These are phyloP conservation scores for Umbelopsis sp. DNA, from an alignment of 192 early-diverging fungal species.

Conservation along the genomic window DNA sequence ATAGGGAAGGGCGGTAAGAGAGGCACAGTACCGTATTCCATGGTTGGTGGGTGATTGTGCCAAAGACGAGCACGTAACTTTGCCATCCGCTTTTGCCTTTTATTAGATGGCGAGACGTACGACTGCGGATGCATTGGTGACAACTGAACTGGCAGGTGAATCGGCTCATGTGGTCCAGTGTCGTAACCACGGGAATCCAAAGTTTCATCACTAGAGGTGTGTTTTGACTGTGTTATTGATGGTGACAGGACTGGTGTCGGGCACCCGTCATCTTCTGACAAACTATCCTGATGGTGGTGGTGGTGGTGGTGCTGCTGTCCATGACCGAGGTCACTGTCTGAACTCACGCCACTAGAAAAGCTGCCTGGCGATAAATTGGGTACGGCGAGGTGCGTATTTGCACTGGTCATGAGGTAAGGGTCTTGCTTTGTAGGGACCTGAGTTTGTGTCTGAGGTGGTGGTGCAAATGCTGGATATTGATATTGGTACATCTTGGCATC, in stretches of 20 bases:
- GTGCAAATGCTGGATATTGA: neutral
- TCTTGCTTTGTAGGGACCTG: neutral
- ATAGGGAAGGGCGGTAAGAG: neutral
- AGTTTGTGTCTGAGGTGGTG: neutral
- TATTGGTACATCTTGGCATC: slow-evolving; percentile 3
- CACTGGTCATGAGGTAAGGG: neutral
- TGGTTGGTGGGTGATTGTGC: neutral
- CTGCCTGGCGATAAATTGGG: slow-evolving; percentile 10
- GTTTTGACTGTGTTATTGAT: neutral
- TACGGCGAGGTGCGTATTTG: neutral
- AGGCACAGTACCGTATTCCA: neutral
- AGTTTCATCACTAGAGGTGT: neutral
- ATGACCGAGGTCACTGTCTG: neutral
- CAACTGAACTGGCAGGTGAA: slow-evolving; percentile 6
- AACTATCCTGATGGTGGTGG: neutral
- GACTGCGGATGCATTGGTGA: neutral
- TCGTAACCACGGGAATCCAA: slow-evolving; percentile 4
- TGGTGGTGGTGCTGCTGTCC: neutral
- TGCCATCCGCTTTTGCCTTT: slow-evolving; percentile 5
- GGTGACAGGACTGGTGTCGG: slow-evolving; percentile 16
- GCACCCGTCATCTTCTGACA: neutral
- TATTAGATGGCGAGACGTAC: neutral
- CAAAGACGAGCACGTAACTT: neutral
- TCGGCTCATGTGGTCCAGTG: slow-evolving; percentile 17
- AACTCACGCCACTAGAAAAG: neutral